Base-by-base conservation (phyloP, 495 filamentous ascomycete species). In the Astrothelium subdiscretum region DNA sequence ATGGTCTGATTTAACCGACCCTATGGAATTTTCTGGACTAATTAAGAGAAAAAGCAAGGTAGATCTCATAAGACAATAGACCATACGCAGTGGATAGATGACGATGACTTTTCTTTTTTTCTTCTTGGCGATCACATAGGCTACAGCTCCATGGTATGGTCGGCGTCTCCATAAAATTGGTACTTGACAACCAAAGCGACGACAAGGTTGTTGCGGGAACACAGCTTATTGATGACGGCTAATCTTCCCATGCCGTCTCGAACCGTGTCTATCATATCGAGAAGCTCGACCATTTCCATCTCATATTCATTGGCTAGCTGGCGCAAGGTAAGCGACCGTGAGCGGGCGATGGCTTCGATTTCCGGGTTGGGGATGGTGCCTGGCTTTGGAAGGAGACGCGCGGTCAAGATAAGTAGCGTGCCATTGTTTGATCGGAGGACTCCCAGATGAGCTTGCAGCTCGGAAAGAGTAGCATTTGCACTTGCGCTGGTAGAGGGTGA, bases 291-390 rank as follows among this genome's bases (percentile, higher is more conserved):
- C 22, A 74, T 60, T 31, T 69, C 66, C 24, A 74, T 24, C 38
- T 68, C 66, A 26, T 64, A 35, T 52, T 74, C 71, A 61, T 71
- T 73, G 35, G 63, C 63, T 57, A 76, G 62, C 57, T 76, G 74
- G 10, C 62, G 24, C n/a, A 67, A 29, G 1, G 64, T 51, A 0
- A 76, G 60, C 48, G 75, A 73, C 0, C 71, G 69, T 57, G 70
- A 22, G 18, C 72, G 70, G 32, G 68, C 69, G 2, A 52, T 51
- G 8, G 52, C 65, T 51, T 72, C 72, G 31, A 63, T 60, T 2
- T 70, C 65, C 12, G 64, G 31, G 48, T 69, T 63, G 24, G 48
- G 8, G 2, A 71, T 63, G 10, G 20, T 65, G 10, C 61, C 65
- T 1, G 64, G 64, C 29, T 71, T 66, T 0, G 70, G 68, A 0